These are phyloP conservation scores for Fragilaria crotonensis DNA, from an alignment of 108 stramenopile genomes.

Conservation along the genomic window DNA sequence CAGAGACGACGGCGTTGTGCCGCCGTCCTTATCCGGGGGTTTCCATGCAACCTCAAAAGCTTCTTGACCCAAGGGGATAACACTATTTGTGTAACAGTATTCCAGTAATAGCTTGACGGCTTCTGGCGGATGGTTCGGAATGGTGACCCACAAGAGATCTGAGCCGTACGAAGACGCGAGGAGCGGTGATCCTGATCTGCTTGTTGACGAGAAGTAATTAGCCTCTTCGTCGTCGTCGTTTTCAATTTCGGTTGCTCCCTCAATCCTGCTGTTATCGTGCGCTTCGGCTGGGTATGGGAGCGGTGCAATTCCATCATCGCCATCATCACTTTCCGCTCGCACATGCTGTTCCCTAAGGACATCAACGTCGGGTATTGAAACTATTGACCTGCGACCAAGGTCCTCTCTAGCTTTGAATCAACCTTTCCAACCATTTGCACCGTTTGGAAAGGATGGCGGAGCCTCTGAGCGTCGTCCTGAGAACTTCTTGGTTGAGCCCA, in stretches of 20 bases:
- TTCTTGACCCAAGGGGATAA: constrained; percentile 52
- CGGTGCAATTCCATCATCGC: constrained; percentile 24
- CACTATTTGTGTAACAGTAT: constrained; percentile 84
- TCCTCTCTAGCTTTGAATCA: constrained; percentile 47
- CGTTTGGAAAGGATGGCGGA: constrained; percentile 49
- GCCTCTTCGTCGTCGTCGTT: constrained; percentile 56
- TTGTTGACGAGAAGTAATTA: neutral
- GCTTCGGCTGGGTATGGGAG: constrained; percentile 6
- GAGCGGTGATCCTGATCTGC: constrained; percentile 1
- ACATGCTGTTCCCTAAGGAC: neutral
- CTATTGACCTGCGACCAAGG: constrained; percentile 13
- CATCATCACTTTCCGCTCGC: constrained; percentile 41
- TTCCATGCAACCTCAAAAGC: constrained; percentile 57
- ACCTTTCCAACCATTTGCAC: constrained; percentile 58
- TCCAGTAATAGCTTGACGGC: constrained; percentile 82
- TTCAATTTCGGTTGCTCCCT: constrained; percentile 41
- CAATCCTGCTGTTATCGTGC: constrained; percentile 4
- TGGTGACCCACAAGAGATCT: constrained; percentile 17
- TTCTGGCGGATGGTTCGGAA: constrained; percentile 64
- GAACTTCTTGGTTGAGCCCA: constrained; percentile 58
- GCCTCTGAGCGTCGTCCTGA: constrained; percentile 48
- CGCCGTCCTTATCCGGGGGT: constrained; percentile 16
- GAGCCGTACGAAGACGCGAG: constrained; percentile 4
- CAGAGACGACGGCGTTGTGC: too few relatives aligned
- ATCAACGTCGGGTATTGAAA: constrained; percentile 20